Base-by-base conservation (phyloP, 2,329 filamentous ascomycete species). In the Xylogone sp. region DNA sequence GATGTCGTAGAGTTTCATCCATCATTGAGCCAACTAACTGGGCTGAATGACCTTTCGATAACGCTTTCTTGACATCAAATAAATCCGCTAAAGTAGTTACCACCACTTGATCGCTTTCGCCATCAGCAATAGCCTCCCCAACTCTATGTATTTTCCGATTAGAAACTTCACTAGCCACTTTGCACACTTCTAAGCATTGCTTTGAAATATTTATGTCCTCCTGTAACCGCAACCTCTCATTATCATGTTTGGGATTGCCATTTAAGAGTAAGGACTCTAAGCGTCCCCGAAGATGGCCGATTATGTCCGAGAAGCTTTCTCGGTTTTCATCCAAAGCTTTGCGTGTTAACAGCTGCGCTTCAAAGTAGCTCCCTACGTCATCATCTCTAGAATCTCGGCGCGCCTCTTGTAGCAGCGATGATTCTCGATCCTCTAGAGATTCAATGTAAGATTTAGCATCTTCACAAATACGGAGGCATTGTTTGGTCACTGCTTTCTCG, bases 51-150 rank as follows among this genome's bases (percentile, higher is more conserved):
- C 54, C 61, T 53, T 57, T 68, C 5, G 69, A 66, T 48, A 59
- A 46, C 31, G 65, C 69, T 59, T 68, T 71, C 52, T 60, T 65
- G 48, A 73, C 60, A 55, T 72, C 62, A 51, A 74, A 73, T 48
- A 73, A 60, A 63, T 72, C 70, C 39, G 69, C 69, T 52, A 71
- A 56, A 53, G 69, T 72, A 51, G 64, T 72, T 51, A 74, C 62
- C 51, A 74, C 66, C 24, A 72, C 62, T 61, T 72, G 68, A 60
- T 71, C 67, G 55, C 68, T 69, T 48, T 71, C 62, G 21, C 55
- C 62, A 43, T 72, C 67, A 44, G 67, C 68, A 62, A 69, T 53
- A 9, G 64, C 61, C 58, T 48, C 46, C 13, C 31, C 46, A 42
- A 48, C 24, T 48, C 46, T 48, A 55, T 67, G 65, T 49, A 66